Base-by-base conservation (phyloP, 257 asterid genomes). In the Prunella vulgaris region DNA sequence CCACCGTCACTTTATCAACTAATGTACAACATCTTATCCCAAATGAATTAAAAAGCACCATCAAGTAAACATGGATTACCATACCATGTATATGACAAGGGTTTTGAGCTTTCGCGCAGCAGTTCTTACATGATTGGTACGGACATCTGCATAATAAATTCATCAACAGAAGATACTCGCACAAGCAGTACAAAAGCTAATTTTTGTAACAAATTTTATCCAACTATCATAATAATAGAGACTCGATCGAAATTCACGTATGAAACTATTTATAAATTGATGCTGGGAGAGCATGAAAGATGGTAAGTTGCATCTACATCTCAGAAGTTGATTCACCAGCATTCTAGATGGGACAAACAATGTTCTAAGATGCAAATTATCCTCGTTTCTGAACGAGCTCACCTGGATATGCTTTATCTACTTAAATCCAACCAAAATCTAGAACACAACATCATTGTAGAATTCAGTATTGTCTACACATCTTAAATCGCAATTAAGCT, bases 11-110 rank as follows among this genome's bases (percentile, higher is more conserved):
- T 56, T 69, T 57, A 59, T 51, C 46, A 56, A 46, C 68, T 54
- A 21, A 68, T 37, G 49, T 65, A 32, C 22, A 7, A 24, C 51
- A 40, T 37, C 56, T 56, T 54, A 28, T 52, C 40, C 21, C 12
- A 20, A 38, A 59, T 63, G n/a, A 20, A 38, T 42, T 54, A 27
- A 62, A 7, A 60, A 74, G 64, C 63, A 48, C 60, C 25, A 25
- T 9, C 70, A 60, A 74, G 66, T 51, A 35, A 49, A 76, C 25
- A 17, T 58, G 18, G 38, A 46, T 52, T 46, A 51, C 52, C 78
- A 17, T 78, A 93, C 99, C 97, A 65, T 93, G 99, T 77, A 93
- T 93, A 77, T 87, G 96, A 75, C 99, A 90, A 15, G 97, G 97
- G 82, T 93, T 93, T 81, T 93, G 96, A 61, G 99, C 97, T 74